Conservation (phyloP, 2,329 filamentous ascomycete genomes). For the Davidsoniella australis region DNA sequence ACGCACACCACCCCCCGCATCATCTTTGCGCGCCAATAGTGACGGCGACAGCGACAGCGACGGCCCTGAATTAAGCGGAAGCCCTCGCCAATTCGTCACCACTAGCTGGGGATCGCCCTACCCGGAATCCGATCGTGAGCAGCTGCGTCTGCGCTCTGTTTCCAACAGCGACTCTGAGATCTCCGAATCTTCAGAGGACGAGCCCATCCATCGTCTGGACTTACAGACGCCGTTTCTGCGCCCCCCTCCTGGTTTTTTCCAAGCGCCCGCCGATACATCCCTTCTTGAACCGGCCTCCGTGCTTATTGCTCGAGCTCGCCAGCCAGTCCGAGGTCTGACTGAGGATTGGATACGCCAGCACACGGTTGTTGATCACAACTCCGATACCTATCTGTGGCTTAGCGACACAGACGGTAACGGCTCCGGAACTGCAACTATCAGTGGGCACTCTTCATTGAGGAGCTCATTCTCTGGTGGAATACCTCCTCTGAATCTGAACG, state of each 20-base stretch:
- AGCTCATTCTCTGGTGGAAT: constrained; percentile 41
- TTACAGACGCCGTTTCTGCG: constrained; percentile 47
- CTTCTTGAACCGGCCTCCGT: constrained; percentile 29
- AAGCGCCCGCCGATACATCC: constrained; percentile 23
- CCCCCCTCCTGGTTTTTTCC: constrained; percentile 31
- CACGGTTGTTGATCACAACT: constrained; percentile 36
- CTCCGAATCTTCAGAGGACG: constrained; percentile 32
- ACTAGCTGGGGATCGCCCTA: constrained; percentile 90
- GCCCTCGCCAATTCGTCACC: constrained; percentile 35
- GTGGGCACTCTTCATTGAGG: constrained; percentile 60
- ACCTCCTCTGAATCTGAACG: constrained; percentile 28
- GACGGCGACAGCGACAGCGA: constrained; percentile 11
- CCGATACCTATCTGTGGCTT: constrained; percentile 64
- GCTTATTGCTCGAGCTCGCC: constrained; percentile 43
- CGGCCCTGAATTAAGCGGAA: neutral
- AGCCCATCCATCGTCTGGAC: constrained; percentile 42
- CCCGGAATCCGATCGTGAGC: constrained; percentile 40
- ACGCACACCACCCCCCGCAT: constrained; percentile 30
- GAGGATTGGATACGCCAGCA: constrained; percentile 80
- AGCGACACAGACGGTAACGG: constrained; percentile 42
- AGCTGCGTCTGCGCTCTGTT: constrained; percentile 24
- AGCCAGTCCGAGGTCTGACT: constrained; percentile 46
- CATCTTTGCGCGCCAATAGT: constrained; percentile 12
- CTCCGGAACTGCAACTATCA: constrained; percentile 34
- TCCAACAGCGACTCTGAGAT: constrained; percentile 30